phyloP scores from a whole-genome alignment of 345 rosid genomes.

The Citrus sinensis region DNA sequence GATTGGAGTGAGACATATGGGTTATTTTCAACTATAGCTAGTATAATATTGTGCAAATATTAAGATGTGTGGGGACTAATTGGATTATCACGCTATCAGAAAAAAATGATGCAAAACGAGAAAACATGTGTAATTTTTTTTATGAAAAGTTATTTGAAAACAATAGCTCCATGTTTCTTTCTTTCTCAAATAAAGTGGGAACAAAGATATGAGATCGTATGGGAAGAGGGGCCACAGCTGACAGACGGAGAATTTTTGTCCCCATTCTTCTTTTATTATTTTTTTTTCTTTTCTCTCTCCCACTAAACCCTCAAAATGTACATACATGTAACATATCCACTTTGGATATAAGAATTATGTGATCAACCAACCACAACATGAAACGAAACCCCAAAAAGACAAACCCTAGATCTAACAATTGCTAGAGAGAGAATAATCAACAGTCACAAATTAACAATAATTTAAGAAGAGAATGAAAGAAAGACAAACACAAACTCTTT shows the following conservation, averaged over 20 bases:
- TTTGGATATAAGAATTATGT: slow-evolving; percentile 4
- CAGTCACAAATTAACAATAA: background rate
- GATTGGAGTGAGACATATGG: slow-evolving; percentile 29
- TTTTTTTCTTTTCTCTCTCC: slow-evolving; percentile 1
- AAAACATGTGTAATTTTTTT: background rate
- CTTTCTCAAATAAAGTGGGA: background rate
- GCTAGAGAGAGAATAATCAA: background rate
- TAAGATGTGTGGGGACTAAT: slow-evolving; percentile 21
- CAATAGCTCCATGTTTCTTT: slow-evolving; percentile 17
- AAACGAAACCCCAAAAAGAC: slow-evolving; percentile 31
- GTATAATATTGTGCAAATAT: background rate
- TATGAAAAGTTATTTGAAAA: slow-evolving; percentile 19
- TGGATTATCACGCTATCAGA: slow-evolving; percentile 17
- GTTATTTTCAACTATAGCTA: slow-evolving; percentile 5
- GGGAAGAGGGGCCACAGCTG: slow-evolving; percentile 26
- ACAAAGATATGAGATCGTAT: slow-evolving; percentile 15
- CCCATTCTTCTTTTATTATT: slow-evolving; percentile 8
- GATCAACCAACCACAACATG: background rate
- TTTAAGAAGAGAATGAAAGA: background rate
- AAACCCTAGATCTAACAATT: slow-evolving; percentile 9
- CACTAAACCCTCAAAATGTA: background rate
- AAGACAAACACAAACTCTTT: slow-evolving; percentile 23
- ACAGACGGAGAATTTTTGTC: slow-evolving; percentile 34
- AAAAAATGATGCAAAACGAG: slow-evolving; percentile 3
- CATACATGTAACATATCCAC: background rate